These are phyloP conservation scores for Russula abietina DNA, from an alignment of 768 basidiomycete species.

Conservation along the genomic window DNA sequence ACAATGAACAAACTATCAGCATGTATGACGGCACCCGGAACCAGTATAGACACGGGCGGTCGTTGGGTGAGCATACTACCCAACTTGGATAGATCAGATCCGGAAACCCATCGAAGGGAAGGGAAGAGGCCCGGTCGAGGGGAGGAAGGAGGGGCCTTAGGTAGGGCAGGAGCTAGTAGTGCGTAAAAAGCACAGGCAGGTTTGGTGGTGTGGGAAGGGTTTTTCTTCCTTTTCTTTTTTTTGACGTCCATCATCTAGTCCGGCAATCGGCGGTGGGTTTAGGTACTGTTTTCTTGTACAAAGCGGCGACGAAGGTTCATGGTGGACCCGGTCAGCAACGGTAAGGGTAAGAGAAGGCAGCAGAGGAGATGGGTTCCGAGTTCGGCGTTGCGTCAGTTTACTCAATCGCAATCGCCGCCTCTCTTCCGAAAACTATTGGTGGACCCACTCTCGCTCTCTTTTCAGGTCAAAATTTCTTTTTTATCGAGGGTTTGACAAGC, in stretches of 20 bases:
- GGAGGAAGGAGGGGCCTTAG: background rate
- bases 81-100: background rate
- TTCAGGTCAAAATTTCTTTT: background rate
- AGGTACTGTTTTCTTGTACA: background rate
- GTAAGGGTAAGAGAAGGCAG: background rate
- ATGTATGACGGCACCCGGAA: background rate
- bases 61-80: background rate
- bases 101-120: background rate
- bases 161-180: background rate
- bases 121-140: background rate
- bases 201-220: background rate
- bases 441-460: background rate
- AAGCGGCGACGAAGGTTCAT: background rate
- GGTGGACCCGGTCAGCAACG: background rate
- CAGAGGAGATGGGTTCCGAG: background rate
- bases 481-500: background rate
- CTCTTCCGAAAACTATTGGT: slow-evolving; percentile 10
- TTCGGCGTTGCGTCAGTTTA: slow-evolving; percentile 6
- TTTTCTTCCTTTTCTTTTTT: background rate
- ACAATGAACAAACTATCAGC: background rate
- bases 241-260: background rate
- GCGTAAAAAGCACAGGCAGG: background rate
- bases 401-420: slow-evolving; percentile 19
- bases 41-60: background rate
- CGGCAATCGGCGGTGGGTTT: slow-evolving; percentile 1